A percentile compares a stretch with the other conserved stretches of the same genome.
phyloP scores from a whole-genome alignment of 2,329 filamentous ascomycete genomes.

The Sporothrix pallida region DNA sequence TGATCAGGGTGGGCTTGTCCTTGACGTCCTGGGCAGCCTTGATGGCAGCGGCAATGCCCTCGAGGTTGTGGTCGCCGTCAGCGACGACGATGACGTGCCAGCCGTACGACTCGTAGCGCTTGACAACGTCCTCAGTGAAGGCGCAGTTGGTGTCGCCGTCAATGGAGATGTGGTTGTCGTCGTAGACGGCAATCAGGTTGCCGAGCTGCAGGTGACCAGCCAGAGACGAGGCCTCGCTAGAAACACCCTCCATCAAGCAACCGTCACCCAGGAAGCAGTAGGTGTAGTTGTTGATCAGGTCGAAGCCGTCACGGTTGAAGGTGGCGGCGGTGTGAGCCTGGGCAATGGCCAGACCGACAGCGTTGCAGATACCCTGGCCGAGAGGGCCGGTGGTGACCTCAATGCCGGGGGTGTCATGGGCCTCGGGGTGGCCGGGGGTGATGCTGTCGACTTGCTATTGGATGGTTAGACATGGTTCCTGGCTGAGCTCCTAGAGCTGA shows the following conservation, averaged over 20 bases:
- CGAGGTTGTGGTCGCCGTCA: slow-evolving; percentile 88
- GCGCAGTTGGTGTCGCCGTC: slow-evolving; percentile 95
- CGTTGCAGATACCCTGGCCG: slow-evolving; percentile 95
- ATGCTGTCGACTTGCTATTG: slow-evolving; percentile 66
- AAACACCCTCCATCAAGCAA: slow-evolving; percentile 98
- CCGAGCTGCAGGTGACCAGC: slow-evolving; percentile 97
- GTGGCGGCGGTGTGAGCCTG: slow-evolving; percentile 87
- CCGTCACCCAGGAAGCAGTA: slow-evolving; percentile 97
- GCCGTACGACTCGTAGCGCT: slow-evolving; percentile 96
- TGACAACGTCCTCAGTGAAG: slow-evolving; percentile 95
- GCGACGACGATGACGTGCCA: slow-evolving; percentile 88
- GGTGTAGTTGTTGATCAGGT: slow-evolving; percentile 94
- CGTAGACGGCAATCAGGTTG: slow-evolving; percentile 95
- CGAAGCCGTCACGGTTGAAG: slow-evolving; percentile 97
- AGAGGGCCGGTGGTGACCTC: slow-evolving; percentile 98
- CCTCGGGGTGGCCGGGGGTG: slow-evolving; percentile 94
- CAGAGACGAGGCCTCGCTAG: slow-evolving; percentile 86
- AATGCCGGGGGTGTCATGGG: slow-evolving; percentile 93
- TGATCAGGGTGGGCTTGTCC: slow-evolving; percentile 96
- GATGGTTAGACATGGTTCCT: background rate
- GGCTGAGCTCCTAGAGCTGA: background rate
- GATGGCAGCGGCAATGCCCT: slow-evolving; percentile 86
- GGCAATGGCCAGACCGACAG: slow-evolving; percentile 96
- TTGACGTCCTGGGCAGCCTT: slow-evolving; percentile 83
- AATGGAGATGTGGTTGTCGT: slow-evolving; percentile 97